phyloP scores from a whole-genome alignment of 768 basidiomycete genomes.

The Hortiboletus campestris region DNA sequence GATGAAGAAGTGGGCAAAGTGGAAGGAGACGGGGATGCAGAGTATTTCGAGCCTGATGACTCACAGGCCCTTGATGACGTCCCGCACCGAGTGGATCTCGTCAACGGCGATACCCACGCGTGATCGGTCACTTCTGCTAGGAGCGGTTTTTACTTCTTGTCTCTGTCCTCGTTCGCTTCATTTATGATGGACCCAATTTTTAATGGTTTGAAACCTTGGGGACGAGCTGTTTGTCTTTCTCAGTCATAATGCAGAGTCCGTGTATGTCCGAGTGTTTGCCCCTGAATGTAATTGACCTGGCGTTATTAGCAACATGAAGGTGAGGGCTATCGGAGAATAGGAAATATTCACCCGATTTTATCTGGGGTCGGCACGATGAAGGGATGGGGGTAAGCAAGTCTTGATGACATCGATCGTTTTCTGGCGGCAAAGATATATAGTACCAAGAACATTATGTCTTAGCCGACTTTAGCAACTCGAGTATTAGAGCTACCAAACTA shows the following conservation, averaged over 20 bases:
- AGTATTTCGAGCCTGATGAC: background rate
- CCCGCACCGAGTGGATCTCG: background rate
- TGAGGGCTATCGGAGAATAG: background rate
- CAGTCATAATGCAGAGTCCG: background rate
- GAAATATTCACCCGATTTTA: background rate
- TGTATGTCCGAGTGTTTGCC: background rate
- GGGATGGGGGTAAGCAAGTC: background rate
- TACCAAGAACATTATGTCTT: too few species aligned
- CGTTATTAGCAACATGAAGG: background rate
- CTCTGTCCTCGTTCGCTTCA: background rate
- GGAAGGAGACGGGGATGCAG: constrained; percentile 9
- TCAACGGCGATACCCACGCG: constrained; percentile 25
- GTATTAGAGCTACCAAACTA: too few species aligned
- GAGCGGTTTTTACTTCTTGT: background rate
- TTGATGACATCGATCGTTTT: background rate
- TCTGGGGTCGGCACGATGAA: background rate
- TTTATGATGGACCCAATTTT: background rate
- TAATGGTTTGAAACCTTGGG: background rate
- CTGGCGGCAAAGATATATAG: background rate
- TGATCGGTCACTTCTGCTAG: background rate
- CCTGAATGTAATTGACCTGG: background rate
- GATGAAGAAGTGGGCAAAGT: constrained; percentile 12
- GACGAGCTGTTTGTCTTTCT: background rate
- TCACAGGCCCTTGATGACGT: background rate
- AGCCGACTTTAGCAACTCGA: too few species aligned